phyloP scores from a whole-genome alignment of 1,139 yeast genomes.

The Casaregolazyma lundiana region DNA sequence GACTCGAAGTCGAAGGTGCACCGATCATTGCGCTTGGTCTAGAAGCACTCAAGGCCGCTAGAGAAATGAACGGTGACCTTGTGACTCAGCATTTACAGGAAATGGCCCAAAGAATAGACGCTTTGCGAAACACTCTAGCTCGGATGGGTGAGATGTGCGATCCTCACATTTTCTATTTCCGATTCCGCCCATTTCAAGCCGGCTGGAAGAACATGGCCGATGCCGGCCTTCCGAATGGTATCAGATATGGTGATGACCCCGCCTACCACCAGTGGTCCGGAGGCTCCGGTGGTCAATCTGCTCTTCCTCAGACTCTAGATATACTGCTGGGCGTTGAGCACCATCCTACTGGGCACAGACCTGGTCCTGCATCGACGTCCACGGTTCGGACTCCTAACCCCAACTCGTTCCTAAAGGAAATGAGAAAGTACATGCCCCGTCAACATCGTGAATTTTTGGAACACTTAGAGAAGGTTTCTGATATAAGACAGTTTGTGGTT shows the following conservation, averaged over 20 bases:
- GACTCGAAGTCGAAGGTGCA: slow-evolving; percentile 79
- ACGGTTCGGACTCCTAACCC: slow-evolving; percentile 26
- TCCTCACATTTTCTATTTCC: slow-evolving; percentile 83
- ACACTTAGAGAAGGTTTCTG: slow-evolving; percentile 52
- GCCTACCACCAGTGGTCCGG: slow-evolving; percentile 66
- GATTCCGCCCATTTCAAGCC: slow-evolving; percentile 84
- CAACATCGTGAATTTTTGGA: slow-evolving; percentile 70
- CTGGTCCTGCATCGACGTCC: slow-evolving; percentile 15
- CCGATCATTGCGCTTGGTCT: slow-evolving; percentile 56
- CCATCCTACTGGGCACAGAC: slow-evolving; percentile 59
- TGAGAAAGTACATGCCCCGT: slow-evolving; percentile 88
- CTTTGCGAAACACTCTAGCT: slow-evolving; percentile 68
- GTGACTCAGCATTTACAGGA: slow-evolving; percentile 50
- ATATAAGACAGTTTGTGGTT: slow-evolving; percentile 60
- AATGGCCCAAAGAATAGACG: slow-evolving; percentile 72
- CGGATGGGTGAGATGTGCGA: slow-evolving; percentile 93
- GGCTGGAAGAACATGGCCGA: slow-evolving; percentile 94
- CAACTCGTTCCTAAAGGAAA: slow-evolving; percentile 71
- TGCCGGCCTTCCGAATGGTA: slow-evolving; percentile 78
- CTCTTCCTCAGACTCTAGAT: slow-evolving; percentile 82
- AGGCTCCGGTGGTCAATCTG: slow-evolving; percentile 92
- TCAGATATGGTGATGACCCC: slow-evolving; percentile 64
- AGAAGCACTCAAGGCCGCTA: slow-evolving; percentile 55
- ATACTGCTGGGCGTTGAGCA: slow-evolving; percentile 72
- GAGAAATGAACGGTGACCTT: slow-evolving; percentile 37